phyloP scores from a whole-genome alignment of 495 filamentous ascomycete species.

The Opeltia flavorubescens region DNA sequence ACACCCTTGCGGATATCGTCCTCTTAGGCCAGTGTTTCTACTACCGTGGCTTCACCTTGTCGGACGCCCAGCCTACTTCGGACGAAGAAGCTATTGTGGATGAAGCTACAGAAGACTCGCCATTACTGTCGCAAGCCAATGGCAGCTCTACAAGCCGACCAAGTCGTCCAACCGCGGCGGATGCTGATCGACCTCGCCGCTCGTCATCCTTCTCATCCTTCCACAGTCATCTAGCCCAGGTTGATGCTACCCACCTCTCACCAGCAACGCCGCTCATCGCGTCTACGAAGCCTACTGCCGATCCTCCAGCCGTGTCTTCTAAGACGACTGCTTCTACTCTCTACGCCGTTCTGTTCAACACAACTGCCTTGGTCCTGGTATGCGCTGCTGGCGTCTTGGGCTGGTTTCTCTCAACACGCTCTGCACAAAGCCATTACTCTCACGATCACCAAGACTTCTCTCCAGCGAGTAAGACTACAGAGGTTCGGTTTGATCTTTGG shows the following conservation, averaged over 20 bases:
- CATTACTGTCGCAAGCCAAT: conserved; percentile 10
- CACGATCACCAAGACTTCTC: conserved; percentile 7
- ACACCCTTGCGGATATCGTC: conserved; percentile 85
- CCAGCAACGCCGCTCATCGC: conserved; percentile 60
- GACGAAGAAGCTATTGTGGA: conserved; percentile 10
- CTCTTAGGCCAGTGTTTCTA: conserved; percentile 83
- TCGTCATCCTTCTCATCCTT: conserved; percentile 18
- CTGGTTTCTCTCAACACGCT: conserved; percentile 57
- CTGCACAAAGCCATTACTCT: conserved; percentile 8
- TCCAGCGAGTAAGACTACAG: conserved; percentile 16
- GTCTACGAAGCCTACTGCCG: conserved; percentile 17
- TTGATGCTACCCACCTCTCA: conserved; percentile 57
- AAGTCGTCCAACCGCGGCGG: conserved; percentile 5
- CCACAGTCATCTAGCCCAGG: conserved; percentile 14
- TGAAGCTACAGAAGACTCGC: conserved; percentile 10
- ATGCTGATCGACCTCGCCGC: conserved; percentile 1
- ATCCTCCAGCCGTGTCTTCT: conserved; percentile 7
- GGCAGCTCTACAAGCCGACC: background rate
- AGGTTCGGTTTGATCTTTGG: conserved; percentile 49
- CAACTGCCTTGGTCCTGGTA: conserved; percentile 58
- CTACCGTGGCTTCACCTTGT: conserved; percentile 70
- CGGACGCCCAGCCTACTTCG: conserved; percentile 23
- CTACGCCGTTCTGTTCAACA: conserved; percentile 56
- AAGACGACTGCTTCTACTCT: conserved; percentile 30
- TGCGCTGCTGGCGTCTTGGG: conserved; percentile 69